phyloP scores from a whole-genome alignment of 2,329 filamentous ascomycete species.

The Hymenoscyphus scutula region DNA sequence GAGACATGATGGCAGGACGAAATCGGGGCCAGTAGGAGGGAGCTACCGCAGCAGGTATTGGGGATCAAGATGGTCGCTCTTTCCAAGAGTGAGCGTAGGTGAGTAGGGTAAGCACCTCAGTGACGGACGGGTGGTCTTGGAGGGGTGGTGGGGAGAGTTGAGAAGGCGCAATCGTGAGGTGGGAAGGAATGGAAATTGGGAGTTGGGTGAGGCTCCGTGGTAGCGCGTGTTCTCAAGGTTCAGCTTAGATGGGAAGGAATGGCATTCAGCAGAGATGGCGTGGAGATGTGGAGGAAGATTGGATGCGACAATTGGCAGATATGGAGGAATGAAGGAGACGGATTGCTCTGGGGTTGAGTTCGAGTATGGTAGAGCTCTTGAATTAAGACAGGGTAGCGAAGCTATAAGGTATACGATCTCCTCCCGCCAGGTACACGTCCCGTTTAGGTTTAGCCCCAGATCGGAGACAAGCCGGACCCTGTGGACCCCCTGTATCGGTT shows the following conservation, averaged over 20 bases:
- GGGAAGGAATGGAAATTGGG: background rate
- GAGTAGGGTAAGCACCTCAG: background rate
- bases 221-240: background rate
- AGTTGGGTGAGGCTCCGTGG: background rate
- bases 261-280: background rate
- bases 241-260: background rate
- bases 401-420: too few species aligned
- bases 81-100: constrained; percentile 11
- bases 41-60: too few species aligned
- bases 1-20: constrained; percentile 11
- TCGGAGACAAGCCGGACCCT: too few species aligned
- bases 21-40: background rate
- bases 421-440: background rate
- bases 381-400: too few species aligned
- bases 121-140: background rate
- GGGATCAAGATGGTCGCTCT: constrained; percentile 11
- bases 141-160: background rate
- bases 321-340: background rate
- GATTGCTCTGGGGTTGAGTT: background rate
- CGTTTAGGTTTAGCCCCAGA: background rate
- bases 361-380: too few species aligned
- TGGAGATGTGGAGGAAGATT: background rate
- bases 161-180: background rate
- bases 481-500: too few species aligned
- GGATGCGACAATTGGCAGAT: background rate